phyloP scores from a whole-genome alignment of 768 basidiomycete genomes.

The Auriscalpium microsporum region DNA sequence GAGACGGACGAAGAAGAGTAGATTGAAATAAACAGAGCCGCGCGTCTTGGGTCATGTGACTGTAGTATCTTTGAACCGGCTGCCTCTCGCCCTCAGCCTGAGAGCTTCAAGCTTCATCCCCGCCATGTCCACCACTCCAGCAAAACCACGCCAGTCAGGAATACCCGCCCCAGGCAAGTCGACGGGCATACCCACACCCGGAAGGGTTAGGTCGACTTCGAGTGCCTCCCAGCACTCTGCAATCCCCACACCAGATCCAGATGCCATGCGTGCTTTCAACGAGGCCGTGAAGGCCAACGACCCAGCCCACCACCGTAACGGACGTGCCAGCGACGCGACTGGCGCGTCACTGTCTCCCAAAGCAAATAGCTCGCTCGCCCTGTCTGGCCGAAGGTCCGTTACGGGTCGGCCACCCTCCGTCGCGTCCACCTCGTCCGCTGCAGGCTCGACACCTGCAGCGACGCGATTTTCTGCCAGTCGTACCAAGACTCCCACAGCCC shows the following conservation, averaged over 20 bases:
- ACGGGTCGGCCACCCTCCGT: constrained; percentile 55
- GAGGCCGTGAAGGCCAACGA: constrained; percentile 79
- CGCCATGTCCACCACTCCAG: constrained; percentile 36
- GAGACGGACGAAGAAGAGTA: constrained; percentile 13
- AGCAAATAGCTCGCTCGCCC: constrained; percentile 25
- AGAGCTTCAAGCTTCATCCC: neutral
- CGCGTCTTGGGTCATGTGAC: neutral
- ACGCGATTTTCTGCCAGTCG: constrained; percentile 18
- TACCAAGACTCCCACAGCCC: constrained; percentile 48
- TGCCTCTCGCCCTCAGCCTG: neutral
- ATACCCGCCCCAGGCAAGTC: constrained; percentile 41
- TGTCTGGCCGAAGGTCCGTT: constrained; percentile 35
- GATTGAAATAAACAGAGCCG: neutral
- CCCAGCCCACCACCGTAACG: constrained; percentile 58
- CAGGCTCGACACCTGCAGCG: constrained; percentile 20
- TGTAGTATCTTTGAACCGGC: neutral
- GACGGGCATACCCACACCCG: constrained; percentile 59
- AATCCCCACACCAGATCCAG: constrained; percentile 32
- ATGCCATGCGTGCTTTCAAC: constrained; percentile 64
- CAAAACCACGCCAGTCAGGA: constrained; percentile 31
- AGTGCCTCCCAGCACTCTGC: constrained; percentile 29
- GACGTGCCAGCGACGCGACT: constrained; percentile 29
- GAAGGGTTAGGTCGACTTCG: constrained; percentile 62
- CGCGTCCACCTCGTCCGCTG: constrained; percentile 44
- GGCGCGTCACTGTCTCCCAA: constrained; percentile 38